Conservation (phyloP, 2,329 filamentous ascomycete genomes). For the Botryotinia convoluta region DNA sequence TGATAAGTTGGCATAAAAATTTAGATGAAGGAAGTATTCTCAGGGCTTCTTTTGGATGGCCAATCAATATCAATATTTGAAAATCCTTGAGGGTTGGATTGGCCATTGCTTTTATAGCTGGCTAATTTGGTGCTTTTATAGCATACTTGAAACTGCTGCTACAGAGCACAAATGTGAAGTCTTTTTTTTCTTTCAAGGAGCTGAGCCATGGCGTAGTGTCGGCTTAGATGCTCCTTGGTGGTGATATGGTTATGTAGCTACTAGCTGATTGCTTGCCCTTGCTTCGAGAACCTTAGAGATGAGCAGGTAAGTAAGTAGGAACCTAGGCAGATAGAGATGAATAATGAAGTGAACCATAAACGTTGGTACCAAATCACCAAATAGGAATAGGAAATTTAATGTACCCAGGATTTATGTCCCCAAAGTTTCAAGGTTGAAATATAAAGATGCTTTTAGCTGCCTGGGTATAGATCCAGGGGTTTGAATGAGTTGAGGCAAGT, state of each 20-base stretch:
- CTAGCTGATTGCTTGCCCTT: background rate
- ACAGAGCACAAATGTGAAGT: background rate
- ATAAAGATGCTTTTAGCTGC: background rate
- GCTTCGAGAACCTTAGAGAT: background rate
- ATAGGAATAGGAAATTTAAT: background rate
- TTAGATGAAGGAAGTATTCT: background rate
- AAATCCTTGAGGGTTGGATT: background rate
- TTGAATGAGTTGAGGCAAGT: background rate
- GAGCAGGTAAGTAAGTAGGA: background rate
- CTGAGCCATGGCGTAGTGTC: background rate
- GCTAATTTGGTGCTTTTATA: background rate
- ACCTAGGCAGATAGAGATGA: background rate
- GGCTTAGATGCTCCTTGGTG: background rate
- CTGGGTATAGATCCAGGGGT: background rate
- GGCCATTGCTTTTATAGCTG: background rate
- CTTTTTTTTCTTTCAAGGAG: background rate
- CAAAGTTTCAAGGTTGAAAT: background rate
- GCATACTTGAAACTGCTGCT: background rate
- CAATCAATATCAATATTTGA: conserved; percentile 3
- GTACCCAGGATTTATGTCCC: background rate
- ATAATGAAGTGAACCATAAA: background rate
- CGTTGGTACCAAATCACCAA: background rate
- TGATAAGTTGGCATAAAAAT: background rate
- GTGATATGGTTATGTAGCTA: background rate
- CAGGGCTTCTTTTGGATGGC: background rate